Conservation (phyloP, 2,329 filamentous ascomycete genomes). For the Epichloe coenophiala region DNA sequence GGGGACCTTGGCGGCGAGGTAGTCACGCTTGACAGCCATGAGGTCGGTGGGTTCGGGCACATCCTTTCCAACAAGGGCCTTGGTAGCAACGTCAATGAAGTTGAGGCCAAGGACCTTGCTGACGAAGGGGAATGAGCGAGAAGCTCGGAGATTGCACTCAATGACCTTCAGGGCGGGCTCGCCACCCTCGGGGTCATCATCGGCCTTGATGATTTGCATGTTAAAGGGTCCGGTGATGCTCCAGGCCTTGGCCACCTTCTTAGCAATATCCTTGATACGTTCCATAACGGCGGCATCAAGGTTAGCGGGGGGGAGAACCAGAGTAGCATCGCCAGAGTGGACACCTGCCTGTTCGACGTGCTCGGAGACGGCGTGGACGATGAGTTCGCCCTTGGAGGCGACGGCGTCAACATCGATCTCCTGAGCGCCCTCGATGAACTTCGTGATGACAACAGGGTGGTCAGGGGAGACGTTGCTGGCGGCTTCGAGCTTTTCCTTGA, state of each 20-base stretch:
- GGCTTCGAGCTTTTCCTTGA: slow-evolving; percentile 88
- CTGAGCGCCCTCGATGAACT: slow-evolving; percentile 93
- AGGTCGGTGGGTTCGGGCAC: slow-evolving; percentile 77
- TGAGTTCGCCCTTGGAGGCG: slow-evolving; percentile 68
- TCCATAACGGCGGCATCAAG: slow-evolving; percentile 67
- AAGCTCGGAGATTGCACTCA: slow-evolving; percentile 94
- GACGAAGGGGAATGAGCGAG: slow-evolving; percentile 95
- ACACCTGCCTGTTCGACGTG: slow-evolving; percentile 96
- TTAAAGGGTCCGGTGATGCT: slow-evolving; percentile 97
- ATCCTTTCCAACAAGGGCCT: slow-evolving; percentile 73
- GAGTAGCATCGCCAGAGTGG: slow-evolving; percentile 91
- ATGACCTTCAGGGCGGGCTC: slow-evolving; percentile 82
- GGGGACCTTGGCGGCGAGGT: slow-evolving; percentile 95
- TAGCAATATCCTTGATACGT: slow-evolving; percentile 85
- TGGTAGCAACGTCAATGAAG: slow-evolving; percentile 92
- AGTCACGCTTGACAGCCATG: slow-evolving; percentile 81
- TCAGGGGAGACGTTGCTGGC: slow-evolving; percentile 86
- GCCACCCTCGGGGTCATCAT: slow-evolving; percentile 60
- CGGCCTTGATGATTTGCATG: slow-evolving; percentile 98
- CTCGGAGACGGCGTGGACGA: slow-evolving; percentile 86
- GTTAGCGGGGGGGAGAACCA: slow-evolving; percentile 75
- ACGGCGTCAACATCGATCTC: slow-evolving; percentile 97
- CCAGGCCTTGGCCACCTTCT: slow-evolving; percentile 95
- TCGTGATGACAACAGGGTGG: slow-evolving; percentile 94
- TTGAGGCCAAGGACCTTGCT: slow-evolving; percentile 93